phyloP scores from a whole-genome alignment of 306 rosid species.

The Prunus davidiana region DNA sequence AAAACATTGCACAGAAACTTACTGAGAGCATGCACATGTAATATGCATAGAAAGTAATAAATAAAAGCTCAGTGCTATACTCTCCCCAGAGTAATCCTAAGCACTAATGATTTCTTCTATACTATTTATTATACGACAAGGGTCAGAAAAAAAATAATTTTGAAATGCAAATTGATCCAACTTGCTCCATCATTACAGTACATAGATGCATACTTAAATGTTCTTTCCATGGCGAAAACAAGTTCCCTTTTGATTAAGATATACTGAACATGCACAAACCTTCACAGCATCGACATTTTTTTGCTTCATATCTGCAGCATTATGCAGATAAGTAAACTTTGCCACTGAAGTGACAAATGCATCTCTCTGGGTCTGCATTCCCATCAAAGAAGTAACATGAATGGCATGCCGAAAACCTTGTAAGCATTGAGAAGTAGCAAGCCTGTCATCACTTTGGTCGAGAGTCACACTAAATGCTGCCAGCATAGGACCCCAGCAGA shows the following conservation, averaged over 20 bases:
- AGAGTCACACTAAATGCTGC: conserved; percentile 98
- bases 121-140: background rate
- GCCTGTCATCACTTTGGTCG: conserved; percentile 95
- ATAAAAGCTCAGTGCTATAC: background rate
- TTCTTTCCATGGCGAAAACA: background rate
- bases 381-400: conserved; percentile 92
- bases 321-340: conserved; percentile 90
- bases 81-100: background rate
- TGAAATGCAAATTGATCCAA: background rate
- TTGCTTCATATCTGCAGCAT: conserved; percentile 99
- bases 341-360: conserved; percentile 99
- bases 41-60: background rate
- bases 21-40: background rate
- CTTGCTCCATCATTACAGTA: conserved; percentile 4
- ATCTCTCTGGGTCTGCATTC: conserved; percentile 98
- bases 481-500: conserved; percentile 99
- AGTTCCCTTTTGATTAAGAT: background rate
- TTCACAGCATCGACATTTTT: conserved; percentile 98
- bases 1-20: background rate
- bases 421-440: conserved; percentile 85
- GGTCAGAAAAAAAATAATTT: background rate
- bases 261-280: conserved; percentile 46
- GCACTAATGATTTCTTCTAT: background rate
- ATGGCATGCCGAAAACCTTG: conserved; percentile 92
- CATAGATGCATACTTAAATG: background rate